These are phyloP conservation scores for Coffea eugenioides DNA, from an alignment of 257 asterid genomes.

Conservation along the genomic window DNA sequence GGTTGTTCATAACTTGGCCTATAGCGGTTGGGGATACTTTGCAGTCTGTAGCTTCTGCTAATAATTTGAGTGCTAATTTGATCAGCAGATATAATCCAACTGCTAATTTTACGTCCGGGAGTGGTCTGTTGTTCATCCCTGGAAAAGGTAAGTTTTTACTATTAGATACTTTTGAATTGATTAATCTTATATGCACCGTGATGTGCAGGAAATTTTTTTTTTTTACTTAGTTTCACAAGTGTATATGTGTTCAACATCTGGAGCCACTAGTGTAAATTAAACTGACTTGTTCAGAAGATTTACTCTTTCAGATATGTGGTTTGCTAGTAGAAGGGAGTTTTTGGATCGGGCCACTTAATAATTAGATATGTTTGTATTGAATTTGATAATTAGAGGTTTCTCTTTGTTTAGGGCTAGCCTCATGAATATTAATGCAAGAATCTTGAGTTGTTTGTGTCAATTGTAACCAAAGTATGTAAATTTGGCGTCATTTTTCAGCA, in stretches of 20 bases:
- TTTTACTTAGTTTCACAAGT: too few relatives aligned
- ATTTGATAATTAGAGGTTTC: background rate
- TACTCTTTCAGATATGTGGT: too few relatives aligned
- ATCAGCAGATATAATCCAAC: constrained; percentile 57
- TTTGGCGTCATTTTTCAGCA: background rate
- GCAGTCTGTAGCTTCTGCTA: constrained; percentile 44
- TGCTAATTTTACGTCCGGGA: constrained; percentile 44
- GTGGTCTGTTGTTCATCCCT: constrained; percentile 62
- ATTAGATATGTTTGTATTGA: background rate
- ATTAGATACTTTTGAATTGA: background rate
- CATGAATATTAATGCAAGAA: background rate
- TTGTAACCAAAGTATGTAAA: background rate
- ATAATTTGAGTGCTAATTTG: constrained; percentile 47
- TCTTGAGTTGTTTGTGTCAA: background rate
- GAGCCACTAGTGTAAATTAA: too few relatives aligned
- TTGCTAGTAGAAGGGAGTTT: too few relatives aligned
- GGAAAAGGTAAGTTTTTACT: constrained; percentile 53
- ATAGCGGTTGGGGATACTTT: constrained; percentile 50
- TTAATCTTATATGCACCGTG: too few relatives aligned
- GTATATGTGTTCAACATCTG: too few relatives aligned
- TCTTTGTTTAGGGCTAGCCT: background rate
- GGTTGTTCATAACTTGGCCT: constrained; percentile 81
- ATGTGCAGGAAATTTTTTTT: too few relatives aligned
- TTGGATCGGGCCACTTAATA: constrained; percentile 1
- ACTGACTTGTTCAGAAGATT: too few relatives aligned